phyloP scores from a whole-genome alignment of 345 rosid species.

The Cardamine occulta region DNA sequence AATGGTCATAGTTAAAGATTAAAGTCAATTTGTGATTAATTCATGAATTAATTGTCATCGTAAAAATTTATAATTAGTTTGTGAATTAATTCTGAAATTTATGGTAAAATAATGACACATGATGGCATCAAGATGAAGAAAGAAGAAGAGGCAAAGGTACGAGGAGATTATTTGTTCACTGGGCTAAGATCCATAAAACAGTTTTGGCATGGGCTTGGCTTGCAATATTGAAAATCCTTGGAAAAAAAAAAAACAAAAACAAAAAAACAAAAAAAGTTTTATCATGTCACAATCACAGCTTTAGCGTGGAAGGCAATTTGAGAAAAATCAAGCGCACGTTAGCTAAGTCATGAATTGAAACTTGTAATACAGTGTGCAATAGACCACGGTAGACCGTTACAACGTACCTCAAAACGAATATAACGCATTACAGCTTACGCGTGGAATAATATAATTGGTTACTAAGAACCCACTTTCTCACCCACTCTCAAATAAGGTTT shows the following conservation, averaged over 20 bases:
- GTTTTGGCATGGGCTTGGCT: background rate
- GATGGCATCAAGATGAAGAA: too few relatives aligned
- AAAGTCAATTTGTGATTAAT: too few relatives aligned
- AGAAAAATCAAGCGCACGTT: slow-evolving; percentile 8
- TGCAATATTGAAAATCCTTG: background rate
- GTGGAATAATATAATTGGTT: background rate
- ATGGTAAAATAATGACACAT: too few relatives aligned
- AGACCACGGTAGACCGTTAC: slow-evolving; percentile 16
- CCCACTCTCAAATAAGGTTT: slow-evolving; percentile 35
- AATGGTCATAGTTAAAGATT: too few relatives aligned
- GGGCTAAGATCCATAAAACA: background rate
- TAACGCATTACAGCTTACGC: background rate
- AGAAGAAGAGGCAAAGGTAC: too few relatives aligned
- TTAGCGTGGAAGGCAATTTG: slow-evolving; percentile 7
- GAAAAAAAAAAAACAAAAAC: too few relatives aligned
- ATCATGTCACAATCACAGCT: background rate
- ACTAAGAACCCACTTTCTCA: slow-evolving; percentile 33
- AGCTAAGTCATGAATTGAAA: background rate
- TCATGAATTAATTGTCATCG: too few relatives aligned
- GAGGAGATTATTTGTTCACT: too few relatives aligned
- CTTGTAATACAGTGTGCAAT: background rate
- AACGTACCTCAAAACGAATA: slow-evolving; percentile 2
- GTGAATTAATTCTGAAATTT: too few relatives aligned
- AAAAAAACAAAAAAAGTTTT: background rate
- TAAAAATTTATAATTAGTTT: too few relatives aligned